phyloP scores from a whole-genome alignment of 108 stramenopile genomes.

The Halocafeteria seosinensis region DNA sequence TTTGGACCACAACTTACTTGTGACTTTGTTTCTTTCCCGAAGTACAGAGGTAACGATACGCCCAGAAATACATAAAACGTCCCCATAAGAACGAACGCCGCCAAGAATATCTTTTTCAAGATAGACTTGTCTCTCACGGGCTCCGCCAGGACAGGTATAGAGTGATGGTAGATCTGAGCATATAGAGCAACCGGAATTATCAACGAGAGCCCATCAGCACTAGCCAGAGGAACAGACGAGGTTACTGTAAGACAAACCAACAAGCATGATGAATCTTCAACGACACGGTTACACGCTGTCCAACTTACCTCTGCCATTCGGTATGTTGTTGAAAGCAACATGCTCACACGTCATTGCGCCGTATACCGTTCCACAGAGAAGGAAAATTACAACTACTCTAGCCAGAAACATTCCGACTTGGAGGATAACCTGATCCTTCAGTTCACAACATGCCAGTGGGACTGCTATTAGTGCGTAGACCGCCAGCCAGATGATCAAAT shows the following conservation, averaged over 20 bases:
- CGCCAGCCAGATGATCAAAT: slow-evolving; percentile 7
- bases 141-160: slow-evolving; percentile 7
- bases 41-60: not conserved
- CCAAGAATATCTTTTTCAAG: not conserved
- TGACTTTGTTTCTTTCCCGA: slow-evolving; percentile 1
- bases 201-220: not conserved
- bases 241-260: not conserved
- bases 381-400: slow-evolving; percentile 10
- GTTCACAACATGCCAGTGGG: slow-evolving; percentile 15
- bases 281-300: no score
- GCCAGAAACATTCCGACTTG: slow-evolving; percentile 10
- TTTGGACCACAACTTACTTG: no score
- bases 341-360: not conserved
- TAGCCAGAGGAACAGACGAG: no score
- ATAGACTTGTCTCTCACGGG: slow-evolving; percentile 12
- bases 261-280: not conserved
- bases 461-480: slow-evolving; percentile 17
- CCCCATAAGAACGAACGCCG: slow-evolving; percentile 3
- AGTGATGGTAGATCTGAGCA: slow-evolving; percentile 19
- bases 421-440: slow-evolving; percentile 14
- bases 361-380: slow-evolving; percentile 6
- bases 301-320: no score
- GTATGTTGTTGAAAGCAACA: not conserved
- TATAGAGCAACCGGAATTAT: slow-evolving; percentile 18
- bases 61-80: not conserved